phyloP scores from a whole-genome alignment of 495 filamentous ascomycete genomes.

The Daldinia caldariorum region DNA sequence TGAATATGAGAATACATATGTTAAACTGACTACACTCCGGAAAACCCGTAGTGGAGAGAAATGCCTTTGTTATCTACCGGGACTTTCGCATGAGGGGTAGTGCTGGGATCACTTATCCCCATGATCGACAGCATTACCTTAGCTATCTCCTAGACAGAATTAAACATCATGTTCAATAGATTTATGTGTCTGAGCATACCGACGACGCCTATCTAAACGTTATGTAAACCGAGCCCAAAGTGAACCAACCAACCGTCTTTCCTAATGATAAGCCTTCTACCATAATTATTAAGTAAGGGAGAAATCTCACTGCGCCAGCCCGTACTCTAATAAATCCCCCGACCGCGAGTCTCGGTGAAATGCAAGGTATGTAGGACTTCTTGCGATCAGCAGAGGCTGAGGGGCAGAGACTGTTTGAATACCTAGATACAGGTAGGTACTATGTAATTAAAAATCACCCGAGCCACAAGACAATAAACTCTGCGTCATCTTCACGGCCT shows the following conservation, averaged over 20 bases:
- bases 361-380: neutral
- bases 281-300: slow-evolving; percentile 10
- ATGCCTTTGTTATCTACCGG: neutral
- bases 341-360: neutral
- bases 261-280: slow-evolving; percentile 6
- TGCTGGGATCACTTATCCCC: neutral
- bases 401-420: neutral
- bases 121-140: neutral
- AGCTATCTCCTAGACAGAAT: neutral
- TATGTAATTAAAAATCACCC: neutral
- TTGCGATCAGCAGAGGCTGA: neutral
- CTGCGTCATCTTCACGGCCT: slow-evolving; percentile 3
- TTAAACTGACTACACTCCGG: no score
- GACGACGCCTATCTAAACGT: neutral
- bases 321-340: neutral
- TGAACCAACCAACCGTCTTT: neutral
- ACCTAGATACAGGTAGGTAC: no score
- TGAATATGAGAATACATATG: neutral
- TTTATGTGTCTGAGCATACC: neutral
- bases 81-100: slow-evolving; percentile 2
- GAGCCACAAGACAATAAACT: neutral
- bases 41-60: neutral
- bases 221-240: neutral
- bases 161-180: no score
- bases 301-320: slow-evolving; percentile 1